Percentiles rank a stretch among this genome's conserved stretches.
phyloP scores from a whole-genome alignment of 75 land plant species.

The Pinus albicaulis region DNA sequence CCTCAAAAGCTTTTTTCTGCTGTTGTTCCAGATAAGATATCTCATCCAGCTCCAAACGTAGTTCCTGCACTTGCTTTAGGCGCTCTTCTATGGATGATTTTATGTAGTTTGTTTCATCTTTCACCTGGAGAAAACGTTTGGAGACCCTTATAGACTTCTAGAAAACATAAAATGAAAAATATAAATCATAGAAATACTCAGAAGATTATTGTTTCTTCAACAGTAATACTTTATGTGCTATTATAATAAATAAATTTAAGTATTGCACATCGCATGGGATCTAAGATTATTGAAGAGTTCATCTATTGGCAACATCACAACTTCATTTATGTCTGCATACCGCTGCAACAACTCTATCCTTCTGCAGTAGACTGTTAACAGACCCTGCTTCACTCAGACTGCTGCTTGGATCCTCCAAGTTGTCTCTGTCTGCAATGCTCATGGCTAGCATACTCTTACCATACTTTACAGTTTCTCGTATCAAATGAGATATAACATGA shows the following conservation, averaged over 20 bases:
- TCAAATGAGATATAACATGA: conserved; percentile 86
- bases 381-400: conserved; percentile 49
- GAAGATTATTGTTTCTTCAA: background rate
- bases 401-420: conserved; percentile 28
- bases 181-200: background rate
- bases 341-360: conserved; percentile 72
- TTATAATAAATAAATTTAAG: background rate
- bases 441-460: conserved; percentile 84
- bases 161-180: background rate
- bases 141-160: background rate
- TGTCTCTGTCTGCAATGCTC: conserved; percentile 59
- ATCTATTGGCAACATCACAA: background rate
- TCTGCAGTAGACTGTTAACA: conserved; percentile 74
- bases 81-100: conserved; percentile 55
- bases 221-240: conserved; percentile 1
- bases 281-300: background rate
- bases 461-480: conserved; percentile 71
- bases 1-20: conserved; percentile 65
- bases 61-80: conserved; percentile 54
- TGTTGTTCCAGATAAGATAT: conserved; percentile 19
- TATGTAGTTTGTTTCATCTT: conserved; percentile 80
- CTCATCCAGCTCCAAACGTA: conserved; percentile 59
- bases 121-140: conserved; percentile 40
- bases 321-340: conserved; percentile 29
- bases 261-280: background rate